phyloP scores from a whole-genome alignment of 2,329 filamentous ascomycete species.

The Chaetomiaceae sp. region DNA sequence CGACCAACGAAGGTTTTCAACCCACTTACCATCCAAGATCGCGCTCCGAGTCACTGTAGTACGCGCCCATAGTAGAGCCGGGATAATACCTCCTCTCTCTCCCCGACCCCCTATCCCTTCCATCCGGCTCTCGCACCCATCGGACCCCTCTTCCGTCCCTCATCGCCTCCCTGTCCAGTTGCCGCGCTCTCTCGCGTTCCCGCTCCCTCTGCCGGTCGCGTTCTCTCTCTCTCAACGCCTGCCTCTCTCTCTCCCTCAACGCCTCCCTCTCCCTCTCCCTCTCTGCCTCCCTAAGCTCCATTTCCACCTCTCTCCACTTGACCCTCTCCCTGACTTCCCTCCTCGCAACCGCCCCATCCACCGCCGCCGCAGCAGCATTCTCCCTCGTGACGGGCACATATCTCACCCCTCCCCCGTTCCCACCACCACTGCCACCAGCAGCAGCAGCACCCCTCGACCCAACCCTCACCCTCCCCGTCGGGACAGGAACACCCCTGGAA shows the following conservation, averaged over 20 bases:
- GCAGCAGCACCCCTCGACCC: background rate
- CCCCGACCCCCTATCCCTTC: background rate
- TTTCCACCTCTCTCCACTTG: background rate
- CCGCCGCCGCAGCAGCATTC: background rate
- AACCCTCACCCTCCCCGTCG: too few species aligned
- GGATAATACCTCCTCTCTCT: slow-evolving; percentile 2
- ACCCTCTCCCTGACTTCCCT: background rate
- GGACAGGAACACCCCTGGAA: too few species aligned
- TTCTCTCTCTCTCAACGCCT: background rate
- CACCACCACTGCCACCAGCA: background rate
- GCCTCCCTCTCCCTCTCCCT: background rate
- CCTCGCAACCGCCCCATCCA: background rate
- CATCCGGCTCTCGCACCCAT: background rate
- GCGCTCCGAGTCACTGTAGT: slow-evolving; percentile 4
- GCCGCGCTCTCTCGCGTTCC: background rate
- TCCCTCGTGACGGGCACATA: background rate
- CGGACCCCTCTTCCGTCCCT: slow-evolving; percentile 1
- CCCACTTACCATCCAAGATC: too few species aligned
- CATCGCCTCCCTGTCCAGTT: background rate
- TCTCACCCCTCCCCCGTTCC: background rate
- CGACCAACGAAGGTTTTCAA: too few species aligned
- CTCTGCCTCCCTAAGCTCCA: too few species aligned
- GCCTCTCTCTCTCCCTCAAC: background rate
- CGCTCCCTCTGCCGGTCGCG: background rate
- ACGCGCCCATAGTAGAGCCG: background rate